phyloP scores from a whole-genome alignment of 805 yeast genomes.

The Cyberlindnera nakhonratchasimensis region DNA sequence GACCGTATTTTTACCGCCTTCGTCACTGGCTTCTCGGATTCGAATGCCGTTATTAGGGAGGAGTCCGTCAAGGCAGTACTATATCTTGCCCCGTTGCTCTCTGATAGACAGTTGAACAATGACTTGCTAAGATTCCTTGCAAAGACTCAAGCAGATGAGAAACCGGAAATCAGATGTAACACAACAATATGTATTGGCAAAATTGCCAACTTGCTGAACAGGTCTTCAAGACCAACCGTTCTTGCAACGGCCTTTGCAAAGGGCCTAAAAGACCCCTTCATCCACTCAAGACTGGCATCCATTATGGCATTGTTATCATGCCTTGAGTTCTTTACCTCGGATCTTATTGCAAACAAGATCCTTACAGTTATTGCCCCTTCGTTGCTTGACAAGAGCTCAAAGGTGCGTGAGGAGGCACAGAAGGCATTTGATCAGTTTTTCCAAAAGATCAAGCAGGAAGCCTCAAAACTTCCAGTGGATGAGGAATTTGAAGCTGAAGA shows the following conservation, averaged over 20 bases:
- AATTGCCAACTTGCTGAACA: slow-evolving; percentile 56
- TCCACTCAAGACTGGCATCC: slow-evolving; percentile 73
- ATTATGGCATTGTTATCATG: slow-evolving; percentile 67
- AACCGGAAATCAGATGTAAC: slow-evolving; percentile 73
- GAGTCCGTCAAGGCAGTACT: slow-evolving; percentile 70
- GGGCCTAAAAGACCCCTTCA: slow-evolving; percentile 74
- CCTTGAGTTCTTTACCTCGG: slow-evolving; percentile 64
- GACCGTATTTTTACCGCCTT: slow-evolving; percentile 64
- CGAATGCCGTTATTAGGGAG: slow-evolving; percentile 75
- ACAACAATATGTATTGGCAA: slow-evolving; percentile 68
- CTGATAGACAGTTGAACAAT: slow-evolving; percentile 80
- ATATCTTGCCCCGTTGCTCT: slow-evolving; percentile 55
- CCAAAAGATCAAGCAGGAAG: slow-evolving; percentile 47
- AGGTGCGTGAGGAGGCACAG: slow-evolving; percentile 72
- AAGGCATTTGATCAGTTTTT: slow-evolving; percentile 61
- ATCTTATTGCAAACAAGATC: slow-evolving; percentile 73
- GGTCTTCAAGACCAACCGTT: slow-evolving; percentile 61
- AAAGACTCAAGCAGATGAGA: slow-evolving; percentile 72
- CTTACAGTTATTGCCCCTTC: slow-evolving; percentile 84
- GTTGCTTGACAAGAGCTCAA: slow-evolving; percentile 66
- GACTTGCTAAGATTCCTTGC: slow-evolving; percentile 81
- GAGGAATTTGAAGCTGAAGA: slow-evolving; percentile 26
- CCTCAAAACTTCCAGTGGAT: slow-evolving; percentile 33
- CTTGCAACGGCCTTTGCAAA: slow-evolving; percentile 83
- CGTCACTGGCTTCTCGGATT: slow-evolving; percentile 81